Evolutionary conservation across 495 filamentous ascomycete species (phyloP), one percentile per base, ranked within the genome.

Genomic region (Podospora australis): DNA sequence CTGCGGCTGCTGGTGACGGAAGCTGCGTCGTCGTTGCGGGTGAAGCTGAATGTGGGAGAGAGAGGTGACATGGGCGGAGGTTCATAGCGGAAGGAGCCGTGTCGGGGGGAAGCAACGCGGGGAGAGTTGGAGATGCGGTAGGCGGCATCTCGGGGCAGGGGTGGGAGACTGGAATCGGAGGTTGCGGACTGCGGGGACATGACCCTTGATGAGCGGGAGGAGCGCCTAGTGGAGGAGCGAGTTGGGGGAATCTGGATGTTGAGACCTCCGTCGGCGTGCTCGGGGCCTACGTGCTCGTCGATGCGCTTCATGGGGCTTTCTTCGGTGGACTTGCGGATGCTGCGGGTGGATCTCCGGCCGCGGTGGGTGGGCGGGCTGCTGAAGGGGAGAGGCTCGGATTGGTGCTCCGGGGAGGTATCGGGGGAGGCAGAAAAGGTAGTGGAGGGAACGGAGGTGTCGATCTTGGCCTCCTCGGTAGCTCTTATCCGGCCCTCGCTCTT

Each of bases 241-340:
- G 38, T n/a, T 24, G 10, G 2, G 32, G 6, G 6, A 7, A 19
- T 36, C 20, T 7, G 22, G 17, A 13, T 43, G 21, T 14, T 43
- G 21, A 14, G 40, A 16, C 25, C 11, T n/a, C 8, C 38, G 3
- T 43, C 8, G 11, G 4, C 41, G 3, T 44, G 42, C 4, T 42
- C 46, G 7, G 28, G 14, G 9, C 10, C 25, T 4, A 43, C 38
- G 28, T 55, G 21, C 28, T 59, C 56, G 34, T 55, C 56, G 41
- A 59, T 59, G 28, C 56, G 44, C 3, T 42, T 29, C 56, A 59
- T 59, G 0, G 32, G 22, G 1, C 39, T 46, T 10, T 59, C 56
- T 10, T 55, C 52, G 19, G 46, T 49, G 14, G 40, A 41, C 25
- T 52, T 47, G 2, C 50, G 46, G 20, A 50, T 8, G 8, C 50